A percentile compares a stretch with the other conserved stretches of the same genome.
phyloP scores from a whole-genome alignment of 257 asterid genomes.

The Eucommia ulmoides region DNA sequence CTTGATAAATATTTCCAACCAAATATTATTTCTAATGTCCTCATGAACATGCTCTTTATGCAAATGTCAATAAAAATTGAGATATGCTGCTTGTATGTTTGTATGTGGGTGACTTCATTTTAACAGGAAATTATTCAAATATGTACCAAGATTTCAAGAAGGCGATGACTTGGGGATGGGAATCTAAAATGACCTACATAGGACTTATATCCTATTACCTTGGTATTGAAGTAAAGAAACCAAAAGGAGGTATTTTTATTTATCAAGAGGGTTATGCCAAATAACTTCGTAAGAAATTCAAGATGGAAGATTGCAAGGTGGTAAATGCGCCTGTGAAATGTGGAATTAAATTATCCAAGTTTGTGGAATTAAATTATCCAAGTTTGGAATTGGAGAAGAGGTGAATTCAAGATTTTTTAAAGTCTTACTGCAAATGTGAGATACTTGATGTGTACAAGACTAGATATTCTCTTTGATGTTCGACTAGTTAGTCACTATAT shows the following conservation, averaged over 20 bases:
- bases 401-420: too few relatives aligned
- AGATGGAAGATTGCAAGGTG: background rate
- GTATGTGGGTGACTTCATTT: conserved; percentile 4
- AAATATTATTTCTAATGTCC: background rate
- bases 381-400: too few relatives aligned
- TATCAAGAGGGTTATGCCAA: background rate
- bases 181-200: background rate
- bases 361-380: too few relatives aligned
- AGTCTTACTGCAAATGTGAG: too few relatives aligned
- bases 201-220: background rate
- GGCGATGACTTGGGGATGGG: conserved; percentile 1
- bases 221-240: too few relatives aligned
- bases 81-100: background rate
- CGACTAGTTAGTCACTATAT: too few relatives aligned
- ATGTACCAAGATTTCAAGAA: conserved; percentile 1
- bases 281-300: background rate
- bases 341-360: too few relatives aligned
- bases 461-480: too few relatives aligned
- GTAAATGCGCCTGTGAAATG: conserved; percentile 1
- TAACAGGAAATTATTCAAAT: background rate
- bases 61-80: background rate
- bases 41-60: background rate
- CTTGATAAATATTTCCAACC: background rate
- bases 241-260: background rate
- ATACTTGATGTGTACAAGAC: too few relatives aligned